Evolutionary conservation across 2,329 filamentous ascomycete genomes (phyloP), one percentile per base, ranked within the genome.

Genomic region (Dothistroma pini): DNA sequence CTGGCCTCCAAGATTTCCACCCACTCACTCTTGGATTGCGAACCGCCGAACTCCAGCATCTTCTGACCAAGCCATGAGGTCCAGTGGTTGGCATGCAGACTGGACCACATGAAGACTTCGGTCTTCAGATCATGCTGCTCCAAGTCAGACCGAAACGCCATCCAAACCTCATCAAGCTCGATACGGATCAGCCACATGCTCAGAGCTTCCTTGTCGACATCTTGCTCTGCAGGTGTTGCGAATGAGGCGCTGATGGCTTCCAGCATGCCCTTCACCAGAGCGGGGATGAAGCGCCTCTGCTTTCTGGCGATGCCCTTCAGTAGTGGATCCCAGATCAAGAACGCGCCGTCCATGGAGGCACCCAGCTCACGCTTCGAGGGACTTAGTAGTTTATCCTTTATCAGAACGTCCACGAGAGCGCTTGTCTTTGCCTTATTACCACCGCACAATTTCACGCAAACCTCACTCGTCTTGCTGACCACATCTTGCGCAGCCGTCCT

Each of bases 161-260:
- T 35, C 71, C 63, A 32, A 64, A 64, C 11, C 1, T 70, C 67
- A 3, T 71, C 55, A 5, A 70, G 70, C 29, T 82, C 65, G 10
- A 84, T 72, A 66, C 83, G 80, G 9, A 77, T 65, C 29, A 83
- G 66, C 83, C 83, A 85, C 35, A 77, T 70, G 62, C 75, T 80
- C 34, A 80, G 57, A 1, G 75, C 79, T 70, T 84, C 79, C 38
- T 70, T 70, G 7, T 66, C 62, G 14, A 66, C 63, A 52, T 70
- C 66, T 51, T 31, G 72, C 67, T 34, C 62, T 29, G 60, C 69
- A 58, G 48, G 63, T 44, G 35, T 58, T 38, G 4, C 55, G 58
- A 32, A 66, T 58, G 51, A 70, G 69, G 1, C 41, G 22, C 73
- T 72, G 58, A 82, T 68, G 11, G 65, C 61, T 22, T 72, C 61